Percentiles rank a stretch among this genome's conserved stretches.
Evolutionary conservation across 257 asterid genomes (phyloP).

Genomic region (Solanum microdontum): DNA sequence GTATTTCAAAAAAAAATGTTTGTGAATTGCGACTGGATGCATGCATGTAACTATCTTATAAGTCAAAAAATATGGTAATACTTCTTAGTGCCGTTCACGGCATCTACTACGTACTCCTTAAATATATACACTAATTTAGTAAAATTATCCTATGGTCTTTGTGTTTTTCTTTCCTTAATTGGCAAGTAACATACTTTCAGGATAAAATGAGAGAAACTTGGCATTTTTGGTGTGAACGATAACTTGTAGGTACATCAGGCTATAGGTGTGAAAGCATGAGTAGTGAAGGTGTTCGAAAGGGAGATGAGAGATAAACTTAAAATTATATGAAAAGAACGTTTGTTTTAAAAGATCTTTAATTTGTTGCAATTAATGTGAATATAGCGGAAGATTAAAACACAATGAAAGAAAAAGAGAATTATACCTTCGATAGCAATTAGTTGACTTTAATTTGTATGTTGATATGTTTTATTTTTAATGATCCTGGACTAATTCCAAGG

Average conservation of each 20-base stretch:
- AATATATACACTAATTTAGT: background rate
- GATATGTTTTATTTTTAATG: background rate
- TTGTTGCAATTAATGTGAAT: too few relatives aligned
- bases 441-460: background rate
- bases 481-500: too few relatives aligned
- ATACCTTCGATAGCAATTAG: too few relatives aligned
- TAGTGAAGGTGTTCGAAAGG: background rate
- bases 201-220: background rate
- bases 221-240: background rate
- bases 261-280: background rate
- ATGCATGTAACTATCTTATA: background rate
- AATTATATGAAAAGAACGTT: too few relatives aligned
- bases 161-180: background rate
- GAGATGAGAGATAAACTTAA: background rate
- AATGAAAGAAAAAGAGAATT: too few relatives aligned
- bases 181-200: background rate
- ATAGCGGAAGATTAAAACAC: too few relatives aligned
- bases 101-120: background rate
- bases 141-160: background rate
- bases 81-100: background rate
- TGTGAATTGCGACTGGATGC: background rate
- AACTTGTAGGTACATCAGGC: background rate
- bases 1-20: background rate
- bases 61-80: background rate
- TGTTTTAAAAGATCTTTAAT: too few relatives aligned